Evolutionary conservation across 1,284 basidiomycete species (phyloP), one percentile per base, ranked within the genome.

Genomic region (Mycosarcoma maydis): DNA sequence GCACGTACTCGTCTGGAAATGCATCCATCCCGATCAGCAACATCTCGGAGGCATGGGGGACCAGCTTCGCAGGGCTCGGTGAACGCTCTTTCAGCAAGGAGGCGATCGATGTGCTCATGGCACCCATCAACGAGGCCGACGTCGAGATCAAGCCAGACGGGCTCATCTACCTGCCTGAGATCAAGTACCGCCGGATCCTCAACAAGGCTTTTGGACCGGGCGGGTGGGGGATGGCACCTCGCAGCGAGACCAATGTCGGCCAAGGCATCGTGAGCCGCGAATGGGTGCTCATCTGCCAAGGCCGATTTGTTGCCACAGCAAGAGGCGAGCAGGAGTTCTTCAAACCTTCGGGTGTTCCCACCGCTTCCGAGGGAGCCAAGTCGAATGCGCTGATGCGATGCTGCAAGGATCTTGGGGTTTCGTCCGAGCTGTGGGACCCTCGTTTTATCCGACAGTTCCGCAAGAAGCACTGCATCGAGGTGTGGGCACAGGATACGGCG

Each of bases 261-360:
- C 89, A 90, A 6, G 91, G 88, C 79, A 87, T 94, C 43, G 94
- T 98, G 36, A 93, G 91, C 77, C 85, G 95, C 56, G 95, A 98
- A 82, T 98, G 96, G 85, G 95, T 91, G 0, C 87, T 98, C 23
- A 90, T 98, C 19, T 97, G 94, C 80, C 87, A 94, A 27, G 95
- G 95, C 48, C 85, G 94, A 48, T 86, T 98, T 19, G 93, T 98
- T 0, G 90, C 88, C 6, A 89, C 97, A 61, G 91, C 95, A 1
- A 87, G 95, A 55, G 95, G 95, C 38, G 95, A 98, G 83, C 95
- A 98, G 78, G 93, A 97, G 74, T 98, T 94, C 82, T 98, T 97
- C 78, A 92, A 95, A 78, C 90, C 92, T 3, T 87, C 87, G 0
- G 94, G 94, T 19, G 89, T 98, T 47, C 87, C 95, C 1, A 98